These are phyloP conservation scores for Sporothrix variecibatus DNA, from an alignment of 2,329 filamentous ascomycete genomes.

Conservation along the genomic window DNA sequence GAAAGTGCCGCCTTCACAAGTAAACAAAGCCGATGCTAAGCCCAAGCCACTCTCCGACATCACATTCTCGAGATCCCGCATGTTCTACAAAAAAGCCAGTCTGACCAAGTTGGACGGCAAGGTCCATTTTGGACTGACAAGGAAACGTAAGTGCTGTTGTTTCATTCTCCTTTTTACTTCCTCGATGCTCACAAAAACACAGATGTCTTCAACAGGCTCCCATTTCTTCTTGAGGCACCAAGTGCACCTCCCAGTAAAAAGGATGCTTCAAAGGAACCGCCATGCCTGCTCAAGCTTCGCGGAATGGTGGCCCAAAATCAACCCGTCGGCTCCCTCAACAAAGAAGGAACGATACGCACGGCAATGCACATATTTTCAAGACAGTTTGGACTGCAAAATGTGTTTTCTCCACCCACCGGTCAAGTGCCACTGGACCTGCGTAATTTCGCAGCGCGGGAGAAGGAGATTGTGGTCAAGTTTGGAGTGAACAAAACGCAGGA, in stretches of 20 bases:
- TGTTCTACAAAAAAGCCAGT: conserved; percentile 78
- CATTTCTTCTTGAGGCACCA: conserved; percentile 52
- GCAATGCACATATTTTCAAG: conserved; percentile 93
- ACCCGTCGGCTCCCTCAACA: conserved; percentile 36
- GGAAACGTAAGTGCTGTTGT: conserved; percentile 66
- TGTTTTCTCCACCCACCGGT: conserved; percentile 74
- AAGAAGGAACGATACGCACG: conserved; percentile 64
- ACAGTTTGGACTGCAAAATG: conserved; percentile 89
- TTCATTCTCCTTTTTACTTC: background rate
- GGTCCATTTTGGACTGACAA: conserved; percentile 73
- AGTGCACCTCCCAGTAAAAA: background rate
- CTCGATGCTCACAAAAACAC: background rate
- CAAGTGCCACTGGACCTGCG: conserved; percentile 74
- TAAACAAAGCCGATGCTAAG: background rate
- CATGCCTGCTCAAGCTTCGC: conserved; percentile 49
- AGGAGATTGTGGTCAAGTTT: conserved; percentile 64
- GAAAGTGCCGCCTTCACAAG: background rate
- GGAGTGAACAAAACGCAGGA: conserved; percentile 34
- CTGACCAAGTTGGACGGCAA: conserved; percentile 64
- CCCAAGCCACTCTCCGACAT: conserved; percentile 57
- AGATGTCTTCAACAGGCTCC: background rate
- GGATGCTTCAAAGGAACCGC: background rate
- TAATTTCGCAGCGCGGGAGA: conserved; percentile 83
- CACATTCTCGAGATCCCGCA: conserved; percentile 75
- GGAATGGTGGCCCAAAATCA: conserved; percentile 35